A percentile compares a stretch with the other conserved stretches of the same genome.
Evolutionary conservation across 1,284 basidiomycete genomes (phyloP).

Genomic region (Ceratorhiza oryzae-sativae): DNA sequence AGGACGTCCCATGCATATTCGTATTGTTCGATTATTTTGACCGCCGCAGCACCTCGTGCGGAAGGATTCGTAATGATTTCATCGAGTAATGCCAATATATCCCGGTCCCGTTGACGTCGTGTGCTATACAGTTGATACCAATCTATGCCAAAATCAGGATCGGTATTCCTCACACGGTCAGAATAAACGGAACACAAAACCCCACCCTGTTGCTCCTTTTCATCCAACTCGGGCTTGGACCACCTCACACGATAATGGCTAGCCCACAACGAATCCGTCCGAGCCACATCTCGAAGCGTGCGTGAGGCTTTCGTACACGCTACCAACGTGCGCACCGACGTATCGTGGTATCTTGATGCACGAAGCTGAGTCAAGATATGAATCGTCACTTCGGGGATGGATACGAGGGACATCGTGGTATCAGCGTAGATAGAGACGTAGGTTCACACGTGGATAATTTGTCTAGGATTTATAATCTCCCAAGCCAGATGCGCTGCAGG

Average conservation of each 20-base stretch:
- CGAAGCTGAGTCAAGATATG: background rate
- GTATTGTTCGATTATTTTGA: background rate
- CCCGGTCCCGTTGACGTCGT: conserved; percentile 4
- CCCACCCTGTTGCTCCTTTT: background rate
- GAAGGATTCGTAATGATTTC: conserved; percentile 17
- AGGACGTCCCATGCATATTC: background rate
- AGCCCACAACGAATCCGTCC: conserved; percentile 15
- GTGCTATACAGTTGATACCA: conserved; percentile 10
- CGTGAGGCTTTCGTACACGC: conserved; percentile 1
- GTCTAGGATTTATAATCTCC: background rate
- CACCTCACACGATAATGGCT: conserved; percentile 19
- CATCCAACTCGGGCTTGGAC: background rate
- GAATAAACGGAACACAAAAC: background rate
- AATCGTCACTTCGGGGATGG: conserved; percentile 16
- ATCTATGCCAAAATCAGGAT: background rate
- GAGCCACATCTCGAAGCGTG: background rate
- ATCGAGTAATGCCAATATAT: background rate
- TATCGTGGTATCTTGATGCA: conserved; percentile 4
- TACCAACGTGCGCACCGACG: conserved; percentile 7
- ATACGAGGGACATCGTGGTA: background rate
- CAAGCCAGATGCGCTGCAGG: background rate
- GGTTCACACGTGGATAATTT: background rate
- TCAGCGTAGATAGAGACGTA: background rate
- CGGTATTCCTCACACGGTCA: background rate
- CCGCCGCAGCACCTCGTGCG: background rate